Base-by-base conservation (phyloP, 108 stramenopile species). In the Pseudonitzschia multiseries region DNA sequence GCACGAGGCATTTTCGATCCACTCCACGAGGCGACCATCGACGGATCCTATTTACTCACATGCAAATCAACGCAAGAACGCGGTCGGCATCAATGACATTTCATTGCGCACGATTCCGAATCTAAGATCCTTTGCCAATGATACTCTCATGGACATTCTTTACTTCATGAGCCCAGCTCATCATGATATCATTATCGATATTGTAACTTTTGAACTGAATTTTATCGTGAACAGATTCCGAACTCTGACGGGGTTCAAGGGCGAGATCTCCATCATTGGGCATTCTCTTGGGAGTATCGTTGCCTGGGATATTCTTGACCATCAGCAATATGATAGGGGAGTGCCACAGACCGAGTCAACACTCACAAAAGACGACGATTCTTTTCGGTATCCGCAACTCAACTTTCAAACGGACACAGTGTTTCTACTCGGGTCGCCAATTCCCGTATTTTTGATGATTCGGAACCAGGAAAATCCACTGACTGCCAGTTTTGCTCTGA, bases 51-150 rank as follows among this genome's bases (percentile, higher is more conserved):
- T 61, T 1, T 15, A 61, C 20, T 57, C 29, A 1, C 54, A 50
- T n/a, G 43, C 56, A 24, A 31, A 68, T 28, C 41, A 50, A 50
- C 14, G 27, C 18, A 42, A 48, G 21, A 46, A 41, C 32, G 68
- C 62, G 18, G 53, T 72, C 51, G 79, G 75, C 21, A 69, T 93
- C 24, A 79, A 86, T 31, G 89, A 93, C 62, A 86, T 93, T 51
- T 85, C 89, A 10, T 79, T 90, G 12, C 53, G 72, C 10, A 89
- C 85, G 22, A 93, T 93, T 64, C 92, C 92, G 40, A 71, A 77
- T n/a, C 68, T 93, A 62, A 70, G 92, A 24, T 73, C 79, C 18
- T 93, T 93, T 65, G 89, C 89, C 44, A 93, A 90, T 75, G 89
- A 90, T 68, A 89, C 86, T 1, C 68, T 93, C 36, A 83, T 93